These are phyloP conservation scores for Malassezia pachydermatis DNA, from an alignment of 1,284 basidiomycete species.

Conservation along the genomic window DNA sequence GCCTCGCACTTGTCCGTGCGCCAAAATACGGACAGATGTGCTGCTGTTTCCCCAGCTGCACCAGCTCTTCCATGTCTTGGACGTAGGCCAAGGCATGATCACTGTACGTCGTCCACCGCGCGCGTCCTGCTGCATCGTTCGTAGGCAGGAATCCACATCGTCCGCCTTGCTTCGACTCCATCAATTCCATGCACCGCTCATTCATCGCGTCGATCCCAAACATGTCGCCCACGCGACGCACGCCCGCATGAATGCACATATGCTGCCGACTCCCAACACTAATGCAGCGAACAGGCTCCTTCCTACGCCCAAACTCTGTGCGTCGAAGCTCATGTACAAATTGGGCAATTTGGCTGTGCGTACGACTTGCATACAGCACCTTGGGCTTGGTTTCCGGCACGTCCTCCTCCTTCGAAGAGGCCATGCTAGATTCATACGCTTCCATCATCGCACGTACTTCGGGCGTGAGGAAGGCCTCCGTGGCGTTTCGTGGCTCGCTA, in stretches of 20 bases:
- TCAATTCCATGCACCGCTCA: conserved; percentile 77
- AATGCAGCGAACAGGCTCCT: conserved; percentile 24
- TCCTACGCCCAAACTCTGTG: conserved; percentile 52
- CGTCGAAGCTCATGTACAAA: conserved; percentile 74
- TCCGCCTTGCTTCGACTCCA: conserved; percentile 51
- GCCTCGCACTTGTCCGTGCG: conserved; percentile 70
- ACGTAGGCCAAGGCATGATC: conserved; percentile 71
- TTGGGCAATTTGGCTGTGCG: conserved; percentile 87
- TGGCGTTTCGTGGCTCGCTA: too few species aligned
- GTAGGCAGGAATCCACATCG: conserved; percentile 67
- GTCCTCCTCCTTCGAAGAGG: conserved; percentile 27
- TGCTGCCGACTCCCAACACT: conserved; percentile 77
- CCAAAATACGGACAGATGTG: conserved; percentile 88
- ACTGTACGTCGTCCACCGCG: conserved; percentile 68
- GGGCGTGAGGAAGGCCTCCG: conserved; percentile 55
- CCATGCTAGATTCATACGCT: conserved; percentile 31
- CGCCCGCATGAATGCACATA: conserved; percentile 78
- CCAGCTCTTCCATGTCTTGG: conserved; percentile 89
- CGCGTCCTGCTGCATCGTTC: conserved; percentile 23
- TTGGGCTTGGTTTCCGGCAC: conserved; percentile 37
- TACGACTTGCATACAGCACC: conserved; percentile 85
- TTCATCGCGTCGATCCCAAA: conserved; percentile 65
- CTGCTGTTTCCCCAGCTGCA: conserved; percentile 58
- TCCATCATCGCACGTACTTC: conserved; percentile 70
- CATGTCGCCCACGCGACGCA: conserved; percentile 53